phyloP scores from a whole-genome alignment of 225 moss, liverwort and hornwort genomes.

The Rhytidiadelphus loreus region DNA sequence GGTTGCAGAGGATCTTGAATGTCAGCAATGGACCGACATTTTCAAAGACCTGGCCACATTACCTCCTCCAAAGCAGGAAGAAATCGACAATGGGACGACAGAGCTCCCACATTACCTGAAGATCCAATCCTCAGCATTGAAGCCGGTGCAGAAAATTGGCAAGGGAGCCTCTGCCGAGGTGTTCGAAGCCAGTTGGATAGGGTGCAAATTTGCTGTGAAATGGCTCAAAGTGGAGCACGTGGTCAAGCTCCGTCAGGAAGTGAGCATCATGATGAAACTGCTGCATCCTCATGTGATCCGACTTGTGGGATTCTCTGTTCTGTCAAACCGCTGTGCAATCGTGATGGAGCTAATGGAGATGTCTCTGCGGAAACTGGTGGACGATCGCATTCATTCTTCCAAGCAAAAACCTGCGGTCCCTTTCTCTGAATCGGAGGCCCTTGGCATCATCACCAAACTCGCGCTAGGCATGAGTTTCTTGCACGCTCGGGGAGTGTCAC shows the following conservation, averaged over 20 bases:
- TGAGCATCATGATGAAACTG: neutral
- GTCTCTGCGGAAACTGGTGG: neutral
- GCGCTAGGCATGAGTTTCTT: slow-evolving; percentile 5
- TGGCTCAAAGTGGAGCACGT: slow-evolving; percentile 11
- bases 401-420: neutral
- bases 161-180: slow-evolving; percentile 5
- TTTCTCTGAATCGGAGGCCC: neutral
- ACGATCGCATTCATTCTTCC: neutral
- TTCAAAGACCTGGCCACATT: neutral
- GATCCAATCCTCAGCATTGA: neutral
- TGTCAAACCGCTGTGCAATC: neutral
- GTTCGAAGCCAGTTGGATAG: slow-evolving; percentile 1
- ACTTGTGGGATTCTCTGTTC: neutral
- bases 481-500: slow-evolving; percentile 4
- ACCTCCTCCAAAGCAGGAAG: neutral
- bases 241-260: neutral
- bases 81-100: neutral
- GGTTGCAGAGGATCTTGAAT: neutral
- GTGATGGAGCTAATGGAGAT: neutral
- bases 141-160: neutral
- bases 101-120: slow-evolving; percentile 5
- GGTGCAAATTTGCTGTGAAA: slow-evolving; percentile 25
- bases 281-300: neutral
- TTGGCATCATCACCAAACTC: slow-evolving; percentile 1
- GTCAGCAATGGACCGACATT: neutral